Evolutionary conservation across 177 flowering plant species (phyloP).

Genomic region (Telopea speciosissima): DNA sequence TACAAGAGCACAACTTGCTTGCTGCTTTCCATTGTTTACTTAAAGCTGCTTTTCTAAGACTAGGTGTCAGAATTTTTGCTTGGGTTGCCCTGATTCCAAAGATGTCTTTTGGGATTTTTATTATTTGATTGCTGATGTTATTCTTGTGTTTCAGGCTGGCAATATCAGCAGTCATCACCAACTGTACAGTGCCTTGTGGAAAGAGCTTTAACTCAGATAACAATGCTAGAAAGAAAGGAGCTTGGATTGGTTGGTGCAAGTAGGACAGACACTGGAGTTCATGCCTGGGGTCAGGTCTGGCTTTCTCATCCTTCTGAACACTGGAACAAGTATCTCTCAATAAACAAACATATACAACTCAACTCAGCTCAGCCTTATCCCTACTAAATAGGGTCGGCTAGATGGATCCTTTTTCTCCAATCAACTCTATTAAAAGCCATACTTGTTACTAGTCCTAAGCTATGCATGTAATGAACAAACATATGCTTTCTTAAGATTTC

Average conservation of each 20-base stretch:
- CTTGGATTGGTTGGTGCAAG: conserved; percentile 80
- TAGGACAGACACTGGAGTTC: conserved; percentile 89
- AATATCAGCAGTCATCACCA: conserved; percentile 70
- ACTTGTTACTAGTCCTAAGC: too few relatives aligned
- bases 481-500: conserved; percentile 24
- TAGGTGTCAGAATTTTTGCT: too few relatives aligned
- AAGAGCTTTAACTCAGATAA: conserved; percentile 51
- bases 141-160: conserved; percentile 66
- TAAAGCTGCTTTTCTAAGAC: too few relatives aligned
- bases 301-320: conserved; percentile 11
- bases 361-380: too few relatives aligned
- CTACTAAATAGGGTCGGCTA: too few relatives aligned
- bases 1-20: background rate
- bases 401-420: too few relatives aligned
- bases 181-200: conserved; percentile 73
- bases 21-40: background rate
- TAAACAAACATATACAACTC: conserved; percentile 5
- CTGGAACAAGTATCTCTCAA: conserved; percentile 5
- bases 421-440: too few relatives aligned
- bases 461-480: background rate
- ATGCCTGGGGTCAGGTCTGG: conserved; percentile 95
- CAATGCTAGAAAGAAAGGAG: conserved; percentile 65
- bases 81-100: too few relatives aligned
- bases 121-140: background rate
- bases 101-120: too few relatives aligned